A percentile compares a stretch with the other conserved stretches of the same genome.
Evolutionary conservation across 1,139 yeast genomes (phyloP).

Genomic region (Entelexis paramagnoliae): DNA sequence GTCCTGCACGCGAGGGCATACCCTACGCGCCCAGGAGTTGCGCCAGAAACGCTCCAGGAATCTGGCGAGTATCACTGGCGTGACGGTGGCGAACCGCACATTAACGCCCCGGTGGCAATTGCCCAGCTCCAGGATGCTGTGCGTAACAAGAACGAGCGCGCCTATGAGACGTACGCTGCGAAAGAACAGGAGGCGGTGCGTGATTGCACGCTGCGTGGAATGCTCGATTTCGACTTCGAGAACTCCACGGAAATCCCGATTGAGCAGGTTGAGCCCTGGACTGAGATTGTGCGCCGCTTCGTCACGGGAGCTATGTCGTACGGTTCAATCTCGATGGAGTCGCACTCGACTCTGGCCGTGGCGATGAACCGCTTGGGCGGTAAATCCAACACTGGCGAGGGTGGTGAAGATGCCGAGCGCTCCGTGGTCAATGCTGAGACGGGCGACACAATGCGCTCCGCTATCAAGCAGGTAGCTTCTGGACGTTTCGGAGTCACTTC

Average conservation of each 20-base stretch:
- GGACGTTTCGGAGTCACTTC: slow-evolving; percentile 98
- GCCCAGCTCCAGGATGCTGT: slow-evolving; percentile 96
- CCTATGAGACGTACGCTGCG: slow-evolving; percentile 81
- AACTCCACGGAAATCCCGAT: slow-evolving; percentile 67
- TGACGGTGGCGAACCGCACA: slow-evolving; percentile 95
- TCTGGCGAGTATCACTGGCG: slow-evolving; percentile 98
- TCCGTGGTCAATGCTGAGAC: slow-evolving; percentile 57
- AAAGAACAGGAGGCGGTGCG: slow-evolving; percentile 86
- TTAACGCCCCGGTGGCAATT: slow-evolving; percentile 89
- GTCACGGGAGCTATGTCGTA: slow-evolving; percentile 99
- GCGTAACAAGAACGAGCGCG: slow-evolving; percentile 85
- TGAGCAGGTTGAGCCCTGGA: slow-evolving; percentile 99
- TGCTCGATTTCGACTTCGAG: slow-evolving; percentile 79
- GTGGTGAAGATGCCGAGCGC: slow-evolving; percentile 96
- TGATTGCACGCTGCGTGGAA: slow-evolving; percentile 87
- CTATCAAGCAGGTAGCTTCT: slow-evolving; percentile 95
- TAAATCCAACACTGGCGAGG: slow-evolving; percentile 97
- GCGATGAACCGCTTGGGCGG: slow-evolving; percentile 99
- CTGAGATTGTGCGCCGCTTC: slow-evolving; percentile 93
- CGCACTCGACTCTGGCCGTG: slow-evolving; percentile 93
- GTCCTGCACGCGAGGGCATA: slow-evolving; percentile 86
- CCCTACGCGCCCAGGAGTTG: slow-evolving; percentile 63
- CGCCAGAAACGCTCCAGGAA: slow-evolving; percentile 74
- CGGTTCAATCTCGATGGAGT: slow-evolving; percentile 97
- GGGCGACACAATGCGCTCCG: slow-evolving; percentile 97